Base-by-base conservation (phyloP, 2,329 filamentous ascomycete genomes). In the Arthrobotrys entomopaga region DNA sequence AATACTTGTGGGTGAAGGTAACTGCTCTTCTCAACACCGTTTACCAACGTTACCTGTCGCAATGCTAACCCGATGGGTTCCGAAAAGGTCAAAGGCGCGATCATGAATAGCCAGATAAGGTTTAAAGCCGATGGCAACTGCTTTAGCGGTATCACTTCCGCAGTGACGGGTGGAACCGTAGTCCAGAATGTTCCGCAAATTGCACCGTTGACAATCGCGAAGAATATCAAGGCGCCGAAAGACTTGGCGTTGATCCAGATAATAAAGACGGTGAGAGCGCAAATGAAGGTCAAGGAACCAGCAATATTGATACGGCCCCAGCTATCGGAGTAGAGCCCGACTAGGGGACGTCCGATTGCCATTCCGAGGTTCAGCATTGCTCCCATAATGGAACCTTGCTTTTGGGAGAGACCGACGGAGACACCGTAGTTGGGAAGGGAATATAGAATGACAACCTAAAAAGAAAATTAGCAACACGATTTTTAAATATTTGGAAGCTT, bases 231-330 rank as follows among this genome's bases (percentile, higher is more conserved):
- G 0, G 91, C 87, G 0, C 87, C 89, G 76, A 88, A 90, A 76
- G 85, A 86, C 16, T 38, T 56, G 1, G 90, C 90, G 73, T 88
- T 88, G 64, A 88, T 87, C 91, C 91, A 94, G 38, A 94, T 84
- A 19, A 89, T 85, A 50, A 94, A 84, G 42, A 87, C 86, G 40
- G 91, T 86, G 0, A 93, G 72, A 5, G 87, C 89, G 0, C 86
- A 86, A 1, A 89, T 79, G 38, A 91, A 85, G 0, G 90, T 91
- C 80, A 88, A 87, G 0, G 86, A 79, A 1, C 83, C 85, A 0
- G 90, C 89, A 82, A 93, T 88, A 79, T 94, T 93, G 77, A 94
- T 86, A 10, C 90, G 85, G 0, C 91, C 91, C 6, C 89, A 84
- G 1, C 81, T 82, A 80, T 94, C 91, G 67, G 88, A 90, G 69